Conservation (phyloP, 1,139 yeast species). For the Suhomyces terraborum region DNA sequence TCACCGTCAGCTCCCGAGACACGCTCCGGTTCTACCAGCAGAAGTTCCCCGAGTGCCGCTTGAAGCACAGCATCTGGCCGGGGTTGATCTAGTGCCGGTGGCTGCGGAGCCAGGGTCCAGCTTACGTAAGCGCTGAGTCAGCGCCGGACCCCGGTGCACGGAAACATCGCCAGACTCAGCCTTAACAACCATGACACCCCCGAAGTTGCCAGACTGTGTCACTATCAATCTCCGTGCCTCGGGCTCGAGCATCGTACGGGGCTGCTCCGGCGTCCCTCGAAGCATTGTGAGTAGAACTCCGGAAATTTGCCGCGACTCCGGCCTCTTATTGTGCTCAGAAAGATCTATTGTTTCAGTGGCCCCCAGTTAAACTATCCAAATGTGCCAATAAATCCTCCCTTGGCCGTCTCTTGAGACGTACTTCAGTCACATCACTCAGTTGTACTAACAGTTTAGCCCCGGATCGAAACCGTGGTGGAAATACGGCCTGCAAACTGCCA, state of each 20-base stretch:
- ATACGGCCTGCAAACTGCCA: constrained; percentile 40
- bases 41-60: constrained; percentile 15
- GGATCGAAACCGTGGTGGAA: constrained; percentile 47
- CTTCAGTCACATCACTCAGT: no score
- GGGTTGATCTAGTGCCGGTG: constrained; percentile 2
- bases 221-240: constrained; percentile 46
- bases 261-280: constrained; percentile 66
- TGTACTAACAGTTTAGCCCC: constrained; percentile 32
- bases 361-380: no score
- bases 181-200: constrained; percentile 11
- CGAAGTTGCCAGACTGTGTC: constrained; percentile 32
- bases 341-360: no score
- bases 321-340: no score
- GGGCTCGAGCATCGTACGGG: constrained; percentile 50
- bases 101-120: no score
- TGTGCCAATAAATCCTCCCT: no score
- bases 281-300: constrained; percentile 48
- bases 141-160: constrained; percentile 4
- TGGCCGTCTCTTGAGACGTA: no score
- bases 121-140: constrained; percentile 1
- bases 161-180: constrained; percentile 1
- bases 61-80: constrained; percentile 17
- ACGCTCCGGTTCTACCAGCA: constrained; percentile 53
- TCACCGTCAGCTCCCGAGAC: constrained; percentile 64
- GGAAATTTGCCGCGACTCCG: no score